Conservation (phyloP, 225 moss, liverwort and hornwort genomes). For the Thuidium tamariscinum region DNA sequence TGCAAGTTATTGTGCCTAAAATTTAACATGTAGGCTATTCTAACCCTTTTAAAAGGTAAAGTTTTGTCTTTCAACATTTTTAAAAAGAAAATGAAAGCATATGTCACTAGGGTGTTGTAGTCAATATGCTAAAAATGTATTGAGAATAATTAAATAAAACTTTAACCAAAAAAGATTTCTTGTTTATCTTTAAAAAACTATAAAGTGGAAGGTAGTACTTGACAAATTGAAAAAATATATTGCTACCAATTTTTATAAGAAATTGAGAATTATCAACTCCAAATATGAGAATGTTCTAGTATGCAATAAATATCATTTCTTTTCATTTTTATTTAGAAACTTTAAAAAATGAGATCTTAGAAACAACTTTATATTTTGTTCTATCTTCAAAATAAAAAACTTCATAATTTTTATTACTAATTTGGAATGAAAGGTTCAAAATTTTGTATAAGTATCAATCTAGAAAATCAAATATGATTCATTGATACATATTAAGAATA, state of each 20-base stretch:
- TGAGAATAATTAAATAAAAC: no score
- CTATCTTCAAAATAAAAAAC: fast-evolving
- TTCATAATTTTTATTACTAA: no score
- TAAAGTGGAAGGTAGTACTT: fast-evolving
- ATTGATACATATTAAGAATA: not conserved
- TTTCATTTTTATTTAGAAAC: not conserved
- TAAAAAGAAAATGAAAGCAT: no score
- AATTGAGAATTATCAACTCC: not conserved
- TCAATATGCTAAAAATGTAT: not conserved
- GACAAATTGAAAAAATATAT: not conserved
- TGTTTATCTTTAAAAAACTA: not conserved
- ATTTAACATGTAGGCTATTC: not conserved
- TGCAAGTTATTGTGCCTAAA: not conserved
- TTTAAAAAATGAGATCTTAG: fast-evolving
- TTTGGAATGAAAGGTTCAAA: not conserved
- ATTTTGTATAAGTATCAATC: fast-evolving
- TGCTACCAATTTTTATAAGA: no score
- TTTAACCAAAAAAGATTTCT: not conserved
- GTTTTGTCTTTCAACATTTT: not conserved
- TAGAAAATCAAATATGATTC: not conserved
- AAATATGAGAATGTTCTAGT: not conserved
- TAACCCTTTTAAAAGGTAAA: not conserved
- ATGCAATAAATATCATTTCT: not conserved
- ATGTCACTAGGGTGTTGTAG: not conserved
- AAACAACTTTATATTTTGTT: not conserved